These are phyloP conservation scores for Neonectria hederae DNA, from an alignment of 2,329 filamentous ascomycete species.

Conservation along the genomic window DNA sequence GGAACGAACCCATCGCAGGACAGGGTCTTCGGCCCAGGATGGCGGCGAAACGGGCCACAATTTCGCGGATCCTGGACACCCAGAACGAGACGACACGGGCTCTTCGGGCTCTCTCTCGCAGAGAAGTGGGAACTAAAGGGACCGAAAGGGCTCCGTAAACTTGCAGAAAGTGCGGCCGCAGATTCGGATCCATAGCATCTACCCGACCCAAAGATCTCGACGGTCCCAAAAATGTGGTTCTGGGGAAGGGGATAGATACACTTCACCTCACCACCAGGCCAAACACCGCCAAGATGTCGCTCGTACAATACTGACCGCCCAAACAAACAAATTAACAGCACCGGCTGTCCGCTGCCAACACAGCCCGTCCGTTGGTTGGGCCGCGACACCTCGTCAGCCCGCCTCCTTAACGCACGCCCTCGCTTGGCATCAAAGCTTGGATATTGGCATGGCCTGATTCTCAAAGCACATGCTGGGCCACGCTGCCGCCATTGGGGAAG, in stretches of 20 bases:
- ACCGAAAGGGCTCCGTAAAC: slow-evolving; percentile 11
- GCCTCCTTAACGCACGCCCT: slow-evolving; percentile 28
- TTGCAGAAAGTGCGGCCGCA: slow-evolving; percentile 5
- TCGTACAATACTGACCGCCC: no score
- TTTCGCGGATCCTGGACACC: neutral
- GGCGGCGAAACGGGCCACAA: slow-evolving; percentile 7
- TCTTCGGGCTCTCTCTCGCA: neutral
- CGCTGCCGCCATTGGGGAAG: slow-evolving; percentile 29
- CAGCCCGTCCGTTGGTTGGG: slow-evolving; percentile 22
- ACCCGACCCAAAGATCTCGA: slow-evolving; percentile 20
- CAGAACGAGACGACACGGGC: neutral
- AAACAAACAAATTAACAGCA: neutral
- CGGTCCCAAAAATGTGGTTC: neutral
- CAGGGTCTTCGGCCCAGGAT: neutral
- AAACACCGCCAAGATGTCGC: neutral
- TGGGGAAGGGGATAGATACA: no score
- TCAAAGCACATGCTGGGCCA: slow-evolving; percentile 35
- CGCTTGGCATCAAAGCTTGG: slow-evolving; percentile 38
- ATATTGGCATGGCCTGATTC: slow-evolving; percentile 41
- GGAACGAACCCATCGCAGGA: slow-evolving; percentile 21
- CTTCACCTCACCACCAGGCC: neutral
- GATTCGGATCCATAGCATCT: slow-evolving; percentile 22
- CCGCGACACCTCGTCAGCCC: slow-evolving; percentile 23
- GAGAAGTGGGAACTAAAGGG: neutral
- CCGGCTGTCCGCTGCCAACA: neutral